Conservation (phyloP, 2,329 filamentous ascomycete genomes). For the Ascochyta pisi region DNA sequence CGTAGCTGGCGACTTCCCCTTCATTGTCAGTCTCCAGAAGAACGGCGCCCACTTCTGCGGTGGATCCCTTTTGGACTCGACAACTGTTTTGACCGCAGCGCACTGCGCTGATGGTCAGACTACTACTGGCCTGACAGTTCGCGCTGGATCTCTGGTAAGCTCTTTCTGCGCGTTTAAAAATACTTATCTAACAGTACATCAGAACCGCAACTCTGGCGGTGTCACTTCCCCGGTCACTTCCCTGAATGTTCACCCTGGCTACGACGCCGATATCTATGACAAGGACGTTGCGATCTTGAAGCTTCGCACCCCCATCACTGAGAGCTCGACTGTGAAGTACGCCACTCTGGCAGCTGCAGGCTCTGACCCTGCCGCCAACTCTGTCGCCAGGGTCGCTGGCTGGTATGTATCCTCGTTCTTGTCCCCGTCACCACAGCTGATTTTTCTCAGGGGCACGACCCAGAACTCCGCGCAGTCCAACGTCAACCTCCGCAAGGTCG, state of each 20-base stretch:
- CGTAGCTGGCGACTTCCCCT: conserved; percentile 17
- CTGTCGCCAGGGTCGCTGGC: conserved; percentile 29
- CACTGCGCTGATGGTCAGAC: conserved; percentile 27
- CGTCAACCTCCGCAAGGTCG: conserved; percentile 30
- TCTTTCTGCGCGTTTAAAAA: background rate
- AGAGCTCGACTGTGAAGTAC: conserved; percentile 30
- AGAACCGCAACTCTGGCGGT: conserved; percentile 23
- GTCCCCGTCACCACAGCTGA: background rate
- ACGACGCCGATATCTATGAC: conserved; percentile 12
- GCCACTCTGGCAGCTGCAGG: conserved; percentile 25
- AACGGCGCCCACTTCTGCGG: conserved; percentile 29
- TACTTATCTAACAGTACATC: no score
- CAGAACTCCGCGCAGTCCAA: conserved; percentile 16
- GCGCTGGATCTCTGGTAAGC: conserved; percentile 30
- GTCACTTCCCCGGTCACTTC: conserved; percentile 19
- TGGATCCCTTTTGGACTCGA: conserved; percentile 34
- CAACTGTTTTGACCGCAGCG: conserved; percentile 36
- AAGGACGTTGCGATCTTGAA: conserved; percentile 34
- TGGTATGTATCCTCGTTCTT: conserved; percentile 21
- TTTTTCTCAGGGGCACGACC: conserved; percentile 21
- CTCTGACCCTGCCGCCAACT: conserved; percentile 29
- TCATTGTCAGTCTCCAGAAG: conserved; percentile 20
- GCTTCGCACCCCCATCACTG: conserved; percentile 26
- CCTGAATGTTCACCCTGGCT: conserved; percentile 26
- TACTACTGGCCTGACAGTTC: conserved; percentile 22